Evolutionary conservation across 179 eudicot genomes (phyloP), one percentile per base, ranked within the genome.

Genomic region (Beta macrorhiza): DNA sequence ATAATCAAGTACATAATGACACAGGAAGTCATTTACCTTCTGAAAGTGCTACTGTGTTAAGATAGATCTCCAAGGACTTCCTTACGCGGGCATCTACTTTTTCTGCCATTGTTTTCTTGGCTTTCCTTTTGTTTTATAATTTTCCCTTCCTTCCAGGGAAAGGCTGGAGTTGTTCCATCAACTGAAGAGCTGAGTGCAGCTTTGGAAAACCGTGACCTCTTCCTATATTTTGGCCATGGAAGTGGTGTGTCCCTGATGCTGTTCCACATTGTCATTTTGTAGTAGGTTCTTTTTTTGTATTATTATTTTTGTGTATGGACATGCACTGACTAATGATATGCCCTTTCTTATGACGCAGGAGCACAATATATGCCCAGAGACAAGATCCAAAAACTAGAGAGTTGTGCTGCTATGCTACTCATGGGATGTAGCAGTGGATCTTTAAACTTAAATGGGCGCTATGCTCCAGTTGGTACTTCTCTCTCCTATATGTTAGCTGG

Each of bases 381-480:
- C 57, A 92, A 92, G 84, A 87, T 96, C 56, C 90, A 88, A 78
- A 91, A 96, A 74, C 89, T 96, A 44, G 90, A 91, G 32, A 84
- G 82, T 5, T 96, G 98, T 80, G 91, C 99, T 20, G 97, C 97
- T n/a, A 83, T 91, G 55, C 88, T 94, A 76, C 90, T 96, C 57
- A 92, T 96, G 91, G 99, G 98, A 20, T 96, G 99, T 84, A 92
- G 97, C 57, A 96, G 99, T 73, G 99, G 99, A 64, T 86, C 92
- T 61, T 81, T 96, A 47, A 79, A 82, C 14, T 67, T 91, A 57
- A 83, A 88, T 22, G 98, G 99, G 13, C 61, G 82, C 2, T 96
- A 92, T 61, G 69, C 92, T 77, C 99, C 99, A 6, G 89, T 85
- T 29, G 96, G 98, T 51, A 87, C 92, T 77, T 92, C 97, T 25